Evolutionary conservation across 352 stramenopile genomes (phyloP), one percentile per base, ranked within the genome.

Genomic region (Pelagophyceae sp.): DNA sequence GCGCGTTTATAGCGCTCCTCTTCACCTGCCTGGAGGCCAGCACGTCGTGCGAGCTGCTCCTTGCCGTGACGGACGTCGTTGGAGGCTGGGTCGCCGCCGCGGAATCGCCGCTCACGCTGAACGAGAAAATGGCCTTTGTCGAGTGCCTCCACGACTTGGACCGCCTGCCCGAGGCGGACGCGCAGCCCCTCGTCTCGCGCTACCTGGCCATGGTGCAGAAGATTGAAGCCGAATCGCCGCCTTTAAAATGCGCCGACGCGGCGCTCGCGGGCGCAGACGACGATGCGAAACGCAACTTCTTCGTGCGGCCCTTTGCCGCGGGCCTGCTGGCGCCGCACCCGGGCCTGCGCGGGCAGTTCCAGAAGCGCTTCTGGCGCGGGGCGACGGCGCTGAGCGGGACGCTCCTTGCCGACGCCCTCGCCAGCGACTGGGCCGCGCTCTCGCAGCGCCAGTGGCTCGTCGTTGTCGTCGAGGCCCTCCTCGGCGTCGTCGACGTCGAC

Each of bases 61-160:
- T 32, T 23, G 6, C 6, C 1, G n/a, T 74, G 6, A 38, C 35
- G 20, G 20, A 58, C 1, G 2, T 58, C 2, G 67, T 54, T 17
- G 25, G 20, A 25, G 17, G 11, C 2, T 74, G 67, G 67, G 11
- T 74, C 38, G 33, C 1, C 5, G 31, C 51, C 17, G 33, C 23
- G 6, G 20, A 58, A 5, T 51, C 67, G 20, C 67, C 38, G 23
- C 67, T 74, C 5, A 58, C 35, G 2, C 19, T 20, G 35, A 1
- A 15, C 33, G 67, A 74, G 31, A 74, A 74, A 58, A 33, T 33
- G 20, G 67, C 67, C 17, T 74, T 74, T n/a, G 20, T 74, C 0
- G 67, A 74, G 6, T n/a, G 29, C 15, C 1, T 74, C 2, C 11
- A 1, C 15, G 67, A 74, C 67, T 11, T 74, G 29, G 67, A 74